phyloP scores from a whole-genome alignment of 2,329 filamentous ascomycete genomes.

The Trichoderma harzianum region DNA sequence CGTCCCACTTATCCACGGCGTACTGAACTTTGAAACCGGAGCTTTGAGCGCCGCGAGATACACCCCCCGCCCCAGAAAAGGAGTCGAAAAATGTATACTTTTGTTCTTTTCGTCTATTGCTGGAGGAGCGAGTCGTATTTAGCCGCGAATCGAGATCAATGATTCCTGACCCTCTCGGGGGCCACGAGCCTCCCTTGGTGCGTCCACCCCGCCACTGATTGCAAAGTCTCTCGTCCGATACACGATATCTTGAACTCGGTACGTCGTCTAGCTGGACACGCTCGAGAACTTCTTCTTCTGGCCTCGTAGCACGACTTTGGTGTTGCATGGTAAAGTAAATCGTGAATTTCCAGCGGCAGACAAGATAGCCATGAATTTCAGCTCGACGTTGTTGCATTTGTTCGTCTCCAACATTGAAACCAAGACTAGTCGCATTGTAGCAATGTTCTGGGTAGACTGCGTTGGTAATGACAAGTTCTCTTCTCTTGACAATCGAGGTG shows the following conservation, averaged over 20 bases:
- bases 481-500: slow-evolving; percentile 35
- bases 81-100: slow-evolving; percentile 67
- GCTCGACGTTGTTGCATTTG: not conserved
- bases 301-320: slow-evolving; percentile 23
- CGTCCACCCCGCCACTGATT: slow-evolving; percentile 32
- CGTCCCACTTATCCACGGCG: slow-evolving; percentile 60
- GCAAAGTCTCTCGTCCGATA: slow-evolving; percentile 33
- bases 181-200: slow-evolving; percentile 34
- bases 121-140: not conserved
- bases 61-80: slow-evolving; percentile 71
- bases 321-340: slow-evolving; percentile 25
- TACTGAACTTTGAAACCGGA: slow-evolving; percentile 57
- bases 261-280: slow-evolving; percentile 34
- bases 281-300: slow-evolving; percentile 37
- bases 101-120: slow-evolving; percentile 31
- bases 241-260: slow-evolving; percentile 26
- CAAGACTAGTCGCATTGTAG: slow-evolving; percentile 23
- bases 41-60: slow-evolving; percentile 58
- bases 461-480: slow-evolving; percentile 55
- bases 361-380: slow-evolving; percentile 35
- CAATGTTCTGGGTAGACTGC: slow-evolving; percentile 40
- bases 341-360: slow-evolving; percentile 50
- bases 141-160: slow-evolving; percentile 22
- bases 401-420: slow-evolving; percentile 18
- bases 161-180: slow-evolving; percentile 19